phyloP scores from a whole-genome alignment of 768 basidiomycete species.

The Auriscalpium vulgare region DNA sequence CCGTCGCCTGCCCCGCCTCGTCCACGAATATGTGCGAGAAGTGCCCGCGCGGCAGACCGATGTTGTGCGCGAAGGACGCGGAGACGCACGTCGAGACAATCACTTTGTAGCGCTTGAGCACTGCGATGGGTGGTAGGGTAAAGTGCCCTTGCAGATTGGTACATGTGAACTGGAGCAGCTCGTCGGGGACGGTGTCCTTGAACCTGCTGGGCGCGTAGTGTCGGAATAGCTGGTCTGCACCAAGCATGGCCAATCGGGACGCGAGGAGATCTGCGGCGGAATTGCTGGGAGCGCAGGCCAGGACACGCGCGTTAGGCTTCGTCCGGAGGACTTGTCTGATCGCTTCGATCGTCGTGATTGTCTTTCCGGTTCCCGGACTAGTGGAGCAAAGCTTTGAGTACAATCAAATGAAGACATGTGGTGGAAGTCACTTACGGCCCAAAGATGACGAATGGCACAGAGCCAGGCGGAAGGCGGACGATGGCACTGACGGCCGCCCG shows the following conservation, averaged over 20 bases:
- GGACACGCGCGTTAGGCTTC: slow-evolving; percentile 36
- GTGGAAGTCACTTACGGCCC: slow-evolving; percentile 44
- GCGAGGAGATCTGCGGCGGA: slow-evolving; percentile 59
- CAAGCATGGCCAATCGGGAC: slow-evolving; percentile 30
- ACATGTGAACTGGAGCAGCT: slow-evolving; percentile 31
- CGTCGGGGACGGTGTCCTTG: slow-evolving; percentile 28
- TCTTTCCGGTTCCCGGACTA: slow-evolving; percentile 63
- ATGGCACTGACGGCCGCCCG: slow-evolving; percentile 44
- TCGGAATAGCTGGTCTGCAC: slow-evolving; percentile 38
- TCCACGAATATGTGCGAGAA: slow-evolving; percentile 65
- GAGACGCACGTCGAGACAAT: slow-evolving; percentile 63
- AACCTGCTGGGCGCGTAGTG: slow-evolving; percentile 50
- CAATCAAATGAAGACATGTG: not conserved
- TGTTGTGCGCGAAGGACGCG: slow-evolving; percentile 43
- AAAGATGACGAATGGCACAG: slow-evolving; percentile 50
- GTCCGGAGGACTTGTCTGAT: slow-evolving; percentile 44
- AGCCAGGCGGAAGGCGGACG: slow-evolving; percentile 34
- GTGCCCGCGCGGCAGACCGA: slow-evolving; percentile 53
- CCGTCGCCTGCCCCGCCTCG: slow-evolving; percentile 67
- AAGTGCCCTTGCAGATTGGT: slow-evolving; percentile 31
- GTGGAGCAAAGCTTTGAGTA: not conserved
- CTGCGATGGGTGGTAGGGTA: slow-evolving; percentile 35
- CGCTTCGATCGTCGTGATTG: slow-evolving; percentile 55
- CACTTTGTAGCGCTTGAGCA: slow-evolving; percentile 37
- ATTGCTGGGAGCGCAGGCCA: slow-evolving; percentile 64